phyloP scores from a whole-genome alignment of 2,329 filamentous ascomycete species.

The Tetracladium maxilliforme region DNA sequence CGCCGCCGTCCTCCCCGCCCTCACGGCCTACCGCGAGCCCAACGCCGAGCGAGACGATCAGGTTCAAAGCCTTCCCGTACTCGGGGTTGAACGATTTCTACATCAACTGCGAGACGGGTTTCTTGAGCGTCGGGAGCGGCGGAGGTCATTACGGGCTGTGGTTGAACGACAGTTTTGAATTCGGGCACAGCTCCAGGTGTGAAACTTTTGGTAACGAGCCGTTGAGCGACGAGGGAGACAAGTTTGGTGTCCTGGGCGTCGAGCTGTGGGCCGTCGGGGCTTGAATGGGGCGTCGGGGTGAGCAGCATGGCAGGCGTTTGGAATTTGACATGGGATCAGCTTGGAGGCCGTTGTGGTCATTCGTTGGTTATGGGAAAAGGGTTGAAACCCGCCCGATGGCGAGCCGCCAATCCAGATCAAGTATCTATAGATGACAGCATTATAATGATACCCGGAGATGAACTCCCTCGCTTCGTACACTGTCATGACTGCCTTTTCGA shows the following conservation, averaged over 20 bases:
- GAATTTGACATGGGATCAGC: no score
- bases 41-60: slow-evolving; percentile 57
- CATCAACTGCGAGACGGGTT: slow-evolving; percentile 80
- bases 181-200: slow-evolving; percentile 70
- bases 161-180: slow-evolving; percentile 75
- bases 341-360: no score
- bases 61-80: slow-evolving; percentile 96
- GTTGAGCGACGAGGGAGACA: slow-evolving; percentile 80
- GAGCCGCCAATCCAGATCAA: no score
- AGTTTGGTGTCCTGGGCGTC: slow-evolving; percentile 81
- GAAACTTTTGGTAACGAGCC: slow-evolving; percentile 92
- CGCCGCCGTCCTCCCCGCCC: slow-evolving; percentile 10
- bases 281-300: no score
- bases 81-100: slow-evolving; percentile 94
- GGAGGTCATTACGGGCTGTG: slow-evolving; percentile 89
- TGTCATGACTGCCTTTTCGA: no score
- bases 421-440: no score
- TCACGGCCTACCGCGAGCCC: slow-evolving; percentile 13
- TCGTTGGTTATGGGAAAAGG: no score
- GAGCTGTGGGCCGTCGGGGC: slow-evolving; percentile 94
- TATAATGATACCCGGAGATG: no score
- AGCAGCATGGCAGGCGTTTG: no score
- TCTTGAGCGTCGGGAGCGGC: slow-evolving; percentile 72
- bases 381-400: no score
- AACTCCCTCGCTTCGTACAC: no score